phyloP scores from a whole-genome alignment of 179 eudicot species.

The Camellia oleifera region DNA sequence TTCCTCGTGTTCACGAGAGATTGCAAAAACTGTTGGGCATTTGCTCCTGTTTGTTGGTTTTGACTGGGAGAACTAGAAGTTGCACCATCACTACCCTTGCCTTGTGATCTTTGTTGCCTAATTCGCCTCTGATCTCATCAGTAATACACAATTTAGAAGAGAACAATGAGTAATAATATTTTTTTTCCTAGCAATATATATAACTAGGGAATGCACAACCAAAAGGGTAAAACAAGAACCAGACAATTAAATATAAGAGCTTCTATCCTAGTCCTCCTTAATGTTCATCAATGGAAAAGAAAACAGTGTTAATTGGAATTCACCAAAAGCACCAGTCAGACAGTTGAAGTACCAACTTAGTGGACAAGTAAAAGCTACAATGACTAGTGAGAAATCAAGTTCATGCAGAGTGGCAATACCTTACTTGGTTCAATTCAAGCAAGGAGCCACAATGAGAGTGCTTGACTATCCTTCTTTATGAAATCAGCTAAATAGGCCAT shows the following conservation, averaged over 20 bases:
- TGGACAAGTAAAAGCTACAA: background rate
- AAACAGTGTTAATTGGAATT: no score
- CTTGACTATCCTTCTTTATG: no score
- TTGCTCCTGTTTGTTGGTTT: slow-evolving; percentile 37
- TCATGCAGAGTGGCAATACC: background rate
- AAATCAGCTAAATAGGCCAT: no score
- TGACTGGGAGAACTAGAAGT: slow-evolving; percentile 36
- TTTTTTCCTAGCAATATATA: no score
- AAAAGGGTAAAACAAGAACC: background rate
- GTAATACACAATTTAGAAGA: background rate
- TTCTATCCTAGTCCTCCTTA: background rate
- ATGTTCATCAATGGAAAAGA: background rate
- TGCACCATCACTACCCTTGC: slow-evolving; percentile 31
- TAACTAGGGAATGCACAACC: background rate
- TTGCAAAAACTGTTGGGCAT: slow-evolving; percentile 61
- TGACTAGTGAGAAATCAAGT: background rate
- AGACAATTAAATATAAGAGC: background rate
- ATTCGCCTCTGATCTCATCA: slow-evolving; percentile 44
- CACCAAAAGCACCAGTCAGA: background rate
- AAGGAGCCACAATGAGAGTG: no score
- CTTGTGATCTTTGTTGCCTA: slow-evolving; percentile 40
- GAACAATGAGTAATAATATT: background rate
- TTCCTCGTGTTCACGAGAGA: slow-evolving; percentile 33
- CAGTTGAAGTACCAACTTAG: background rate
- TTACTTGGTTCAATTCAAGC: background rate